Evolutionary conservation across 2,329 filamentous ascomycete species (phyloP), one percentile per base, ranked within the genome.

Genomic region (Diaporthe citriasiana): DNA sequence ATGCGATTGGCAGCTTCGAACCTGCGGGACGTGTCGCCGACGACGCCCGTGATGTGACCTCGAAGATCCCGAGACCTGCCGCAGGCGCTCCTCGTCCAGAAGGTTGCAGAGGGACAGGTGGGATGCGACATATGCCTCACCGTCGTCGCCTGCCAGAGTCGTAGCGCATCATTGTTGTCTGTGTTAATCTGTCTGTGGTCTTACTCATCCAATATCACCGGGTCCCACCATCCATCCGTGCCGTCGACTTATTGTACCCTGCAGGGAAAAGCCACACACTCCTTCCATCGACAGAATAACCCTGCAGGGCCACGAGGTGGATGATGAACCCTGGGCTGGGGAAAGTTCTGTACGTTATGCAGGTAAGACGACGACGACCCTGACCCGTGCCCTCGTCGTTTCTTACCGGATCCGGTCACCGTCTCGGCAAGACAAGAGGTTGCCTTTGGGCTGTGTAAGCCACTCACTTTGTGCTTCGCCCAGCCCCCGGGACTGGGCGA

Each of bases 371-470:
- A 51, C 6, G 60, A 19, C 60, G n/a, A 45, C n/a, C 10, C 45
- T 51, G 60, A 51, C 60, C 60, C 59, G 27, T 65, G 42, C 40
- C 13, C 30, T 35, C 60, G 57, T 60, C 25, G 25, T 60, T 66
- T 66, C 60, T 38, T 66, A 51, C 60, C 60, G n/a, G 45, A 66
- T 51, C 60, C 45, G 60, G 60, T 51, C 60, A 51, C 60, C 60
- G 60, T 51, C 42, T 38, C 22, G 22, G 50, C 27, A 19, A 19
- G 42, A 65, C 27, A 7, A 47, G 42, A 47, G 60, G 60, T 27
- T 65, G 60, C 60, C 60, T n/a, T n/a, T 51, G 60, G 60, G 45
- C 60, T 66, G 60, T 66, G 60, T 66, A 66, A 66, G 60, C 60
- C 60, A 66, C 45, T 5, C 6, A 4, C 59, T 66, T 50, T 5